Percentiles rank a stretch among this genome's conserved stretches.
Evolutionary conservation across 192 early-diverging fungal species (phyloP).

Genomic region (Chytriomyces sp.): DNA sequence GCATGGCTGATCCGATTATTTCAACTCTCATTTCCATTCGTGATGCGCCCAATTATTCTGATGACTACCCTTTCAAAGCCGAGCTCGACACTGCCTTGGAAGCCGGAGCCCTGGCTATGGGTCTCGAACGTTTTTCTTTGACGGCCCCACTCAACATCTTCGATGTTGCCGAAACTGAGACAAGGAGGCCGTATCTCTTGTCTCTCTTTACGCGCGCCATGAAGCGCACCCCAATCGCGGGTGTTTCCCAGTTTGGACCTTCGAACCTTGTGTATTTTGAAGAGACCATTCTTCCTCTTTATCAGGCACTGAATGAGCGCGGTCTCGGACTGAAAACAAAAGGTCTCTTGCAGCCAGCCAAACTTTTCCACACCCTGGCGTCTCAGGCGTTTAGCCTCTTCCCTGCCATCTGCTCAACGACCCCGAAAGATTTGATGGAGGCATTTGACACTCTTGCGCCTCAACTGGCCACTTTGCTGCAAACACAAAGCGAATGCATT

Average conservation of each 20-base stretch:
- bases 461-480: conserved; percentile 73
- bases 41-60: conserved; percentile 60
- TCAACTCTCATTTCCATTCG: conserved; percentile 73
- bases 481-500: conserved; percentile 23
- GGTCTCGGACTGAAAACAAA: conserved; percentile 4
- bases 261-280: conserved; percentile 27
- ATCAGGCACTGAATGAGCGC: conserved; percentile 8
- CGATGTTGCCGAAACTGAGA: conserved; percentile 51
- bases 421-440: conserved; percentile 71
- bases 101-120: conserved; percentile 77
- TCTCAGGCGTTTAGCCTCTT: conserved; percentile 89
- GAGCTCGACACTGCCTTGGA: conserved; percentile 82
- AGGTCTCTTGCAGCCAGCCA: conserved; percentile 54
- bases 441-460: conserved; percentile 60
- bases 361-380: conserved; percentile 86
- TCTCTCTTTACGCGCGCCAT: conserved; percentile 78
- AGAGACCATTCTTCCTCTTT: conserved; percentile 9
- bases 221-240: conserved; percentile 47
- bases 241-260: conserved; percentile 36
- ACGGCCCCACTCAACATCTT: conserved; percentile 82
- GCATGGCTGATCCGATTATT: conserved; percentile 61
- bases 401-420: conserved; percentile 76
- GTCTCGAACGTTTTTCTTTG: conserved; percentile 74
- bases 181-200: conserved; percentile 87
- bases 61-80: conserved; percentile 81